Percentiles rank a stretch among this genome's conserved stretches.
phyloP scores from a whole-genome alignment of 2,329 filamentous ascomycete genomes.

The Grosmannia clavigera region DNA sequence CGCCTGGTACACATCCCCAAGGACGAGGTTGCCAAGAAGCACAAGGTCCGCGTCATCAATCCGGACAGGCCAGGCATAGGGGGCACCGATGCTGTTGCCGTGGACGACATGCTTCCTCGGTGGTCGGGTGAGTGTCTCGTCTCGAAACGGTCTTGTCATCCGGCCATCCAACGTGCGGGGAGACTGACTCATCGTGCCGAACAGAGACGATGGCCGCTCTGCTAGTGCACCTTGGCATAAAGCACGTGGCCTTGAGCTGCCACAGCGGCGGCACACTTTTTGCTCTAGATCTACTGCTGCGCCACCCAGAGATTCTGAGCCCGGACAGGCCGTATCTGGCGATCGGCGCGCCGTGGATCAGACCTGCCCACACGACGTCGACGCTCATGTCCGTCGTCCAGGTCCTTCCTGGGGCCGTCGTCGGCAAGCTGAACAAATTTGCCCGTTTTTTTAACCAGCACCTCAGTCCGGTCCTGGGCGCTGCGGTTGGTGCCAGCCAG shows the following conservation, averaged over 20 bases:
- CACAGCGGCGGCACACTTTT: slow-evolving; percentile 21
- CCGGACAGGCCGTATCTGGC: slow-evolving; percentile 16
- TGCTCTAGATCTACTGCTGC: slow-evolving; percentile 19
- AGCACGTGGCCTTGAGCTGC: slow-evolving; percentile 17
- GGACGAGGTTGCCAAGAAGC: slow-evolving; percentile 19
- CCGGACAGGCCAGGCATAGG: slow-evolving; percentile 25
- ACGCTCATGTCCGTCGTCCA: slow-evolving; percentile 13
- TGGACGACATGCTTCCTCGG: slow-evolving; percentile 12
- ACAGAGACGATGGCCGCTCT: slow-evolving; percentile 17
- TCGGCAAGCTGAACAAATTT: slow-evolving; percentile 14
- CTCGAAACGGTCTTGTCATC: too few relatives aligned
- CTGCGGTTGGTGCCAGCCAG: slow-evolving; percentile 2
- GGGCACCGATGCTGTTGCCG: slow-evolving; percentile 17
- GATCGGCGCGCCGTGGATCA: slow-evolving; percentile 20
- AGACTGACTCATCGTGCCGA: neutral
- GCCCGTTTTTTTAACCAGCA: slow-evolving; percentile 12
- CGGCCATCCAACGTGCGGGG: too few relatives aligned
- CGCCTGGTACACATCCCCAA: slow-evolving; percentile 21
- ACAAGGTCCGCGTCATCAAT: slow-evolving; percentile 21
- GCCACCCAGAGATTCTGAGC: slow-evolving; percentile 17
- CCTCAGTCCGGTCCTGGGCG: slow-evolving; percentile 11
- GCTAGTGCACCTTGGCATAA: slow-evolving; percentile 20
- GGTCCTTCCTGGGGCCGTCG: slow-evolving; percentile 13
- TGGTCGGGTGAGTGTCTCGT: slow-evolving; percentile 16
- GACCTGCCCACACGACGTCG: slow-evolving; percentile 15